phyloP scores from a whole-genome alignment of 1,284 basidiomycete species.

The Cerrena zonata region DNA sequence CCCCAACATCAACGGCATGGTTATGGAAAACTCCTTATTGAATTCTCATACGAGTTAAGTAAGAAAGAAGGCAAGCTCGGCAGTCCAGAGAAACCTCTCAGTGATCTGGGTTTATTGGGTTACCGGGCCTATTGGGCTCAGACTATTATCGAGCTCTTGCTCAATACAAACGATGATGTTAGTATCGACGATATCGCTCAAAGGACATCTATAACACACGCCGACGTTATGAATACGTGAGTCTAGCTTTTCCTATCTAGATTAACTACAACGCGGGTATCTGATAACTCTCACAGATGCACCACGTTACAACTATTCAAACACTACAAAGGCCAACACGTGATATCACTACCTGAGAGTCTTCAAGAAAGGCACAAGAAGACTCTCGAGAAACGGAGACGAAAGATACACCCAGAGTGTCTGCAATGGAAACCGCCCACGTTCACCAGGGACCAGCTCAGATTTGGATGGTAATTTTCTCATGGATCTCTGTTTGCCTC shows the following conservation, averaged over 20 bases:
- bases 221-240: constrained; percentile 96
- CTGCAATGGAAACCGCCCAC: constrained; percentile 92
- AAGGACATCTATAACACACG: constrained; percentile 92
- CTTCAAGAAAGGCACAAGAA: constrained; percentile 90
- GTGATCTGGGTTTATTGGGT: constrained; percentile 86
- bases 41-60: constrained; percentile 96
- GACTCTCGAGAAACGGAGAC: constrained; percentile 72
- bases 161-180: constrained; percentile 72
- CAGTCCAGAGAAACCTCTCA: constrained; percentile 95
- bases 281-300: constrained; percentile 50
- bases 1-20: constrained; percentile 97
- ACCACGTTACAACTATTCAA: constrained; percentile 93
- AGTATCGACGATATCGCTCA: constrained; percentile 97
- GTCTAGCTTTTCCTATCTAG: constrained; percentile 30
- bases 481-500: not conserved
- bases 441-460: constrained; percentile 83
- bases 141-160: constrained; percentile 87
- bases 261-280: constrained; percentile 6
- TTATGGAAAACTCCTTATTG: constrained; percentile 92
- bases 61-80: constrained; percentile 96
- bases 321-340: constrained; percentile 92
- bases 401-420: constrained; percentile 75
- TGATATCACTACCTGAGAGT: constrained; percentile 87
- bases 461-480: constrained; percentile 71
- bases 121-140: constrained; percentile 98